Evolutionary conservation across 495 filamentous ascomycete species (phyloP), one percentile per base, ranked within the genome.

Genomic region (Corynascus novoguineensis): DNA sequence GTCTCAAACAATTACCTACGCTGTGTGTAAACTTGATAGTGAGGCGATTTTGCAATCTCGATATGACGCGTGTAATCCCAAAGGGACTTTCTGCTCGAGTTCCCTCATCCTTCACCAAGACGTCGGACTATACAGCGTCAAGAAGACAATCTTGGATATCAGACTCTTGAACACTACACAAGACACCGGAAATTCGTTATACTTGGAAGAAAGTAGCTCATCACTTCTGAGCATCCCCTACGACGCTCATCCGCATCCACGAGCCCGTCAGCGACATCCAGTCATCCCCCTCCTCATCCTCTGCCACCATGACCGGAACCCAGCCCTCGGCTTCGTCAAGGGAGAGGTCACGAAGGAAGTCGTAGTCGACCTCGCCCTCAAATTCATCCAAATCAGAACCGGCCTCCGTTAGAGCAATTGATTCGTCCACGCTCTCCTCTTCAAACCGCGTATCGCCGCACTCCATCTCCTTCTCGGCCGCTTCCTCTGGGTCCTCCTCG

Each of bases 181-280:
- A n/a, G n/a, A n/a, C n/a, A n/a, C n/a, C n/a, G n/a, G n/a, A n/a
- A n/a, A n/a, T n/a, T n/a, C n/a, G n/a, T n/a, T n/a, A n/a, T n/a
- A n/a, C n/a, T n/a, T n/a, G n/a, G n/a, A n/a, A n/a, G n/a, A n/a
- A n/a, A n/a, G n/a, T n/a, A n/a, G n/a, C n/a, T 21, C n/a, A 35
- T 50, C 11, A 17, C 31, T 25, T 37, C 19, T 50, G 25, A 7
- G 3, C 38, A 24, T 45, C 47, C 0, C 12, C 34, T 5, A 2
- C n/a, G 7, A 37, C 55, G 6, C 55, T 15, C 34, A 58, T 41
- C 47, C 42, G 8, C 12, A 58, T 29, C 47, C 47, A 51, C 5
- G 55, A 58, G 3, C 55, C 55, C n/a, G 55, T 58, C 15, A 58
- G 47, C 11, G 55, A 58, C 22, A 58, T 42, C 55, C 55, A 58